Base-by-base conservation (phyloP, 2,329 filamentous ascomycete species). In the Verticillium nonalfalfae region DNA sequence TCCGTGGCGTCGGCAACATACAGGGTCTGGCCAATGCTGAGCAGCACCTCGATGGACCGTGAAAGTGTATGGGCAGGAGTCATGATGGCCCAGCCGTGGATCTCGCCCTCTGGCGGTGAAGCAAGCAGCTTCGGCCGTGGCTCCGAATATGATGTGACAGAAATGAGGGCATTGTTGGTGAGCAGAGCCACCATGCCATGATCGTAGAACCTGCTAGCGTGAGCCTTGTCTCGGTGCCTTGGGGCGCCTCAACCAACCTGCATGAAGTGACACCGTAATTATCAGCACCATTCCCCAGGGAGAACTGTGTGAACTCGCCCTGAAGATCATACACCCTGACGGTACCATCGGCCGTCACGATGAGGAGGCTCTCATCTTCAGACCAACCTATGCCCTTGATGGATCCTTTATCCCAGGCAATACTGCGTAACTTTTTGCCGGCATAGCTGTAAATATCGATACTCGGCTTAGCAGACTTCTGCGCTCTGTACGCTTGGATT, bases 391-490 rank as follows among this genome's bases (percentile, higher is more conserved):
- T 82, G 1, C 91, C 93, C 73, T 89, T 90, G 71, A 99, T 91
- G 56, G 91, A 91, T 76, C 93, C 91, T 77, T 91, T 89, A 69
- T 98, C 94, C 93, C 94, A 98, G 73, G 90, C 85, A 66, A 97
- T 92, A 71, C 86, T 87, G 69, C 89, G 88, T 65, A 99, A 89
- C 62, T 92, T 85, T 79, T 93, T 95, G 60, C 95, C 95, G 11
- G 95, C 89, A 74, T 90, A 94, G 72, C 91, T 97, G 80, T 97
- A 97, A 60, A 99, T 87, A 72, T 97, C 93, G 76, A 99, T 96
- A 68, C 87, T 90, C 21, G 92, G 88, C 76, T 93, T 96, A 15
- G 86, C 80, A 15, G 87, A 81, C 69, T 88, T 86, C 2, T 87
- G 81, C 58, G 89, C 87, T 65, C 90, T 86, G 73, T 92, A 93